Conservation (phyloP, 371 early-diverging fungal genomes). For the Lichtheimia ornata region DNA sequence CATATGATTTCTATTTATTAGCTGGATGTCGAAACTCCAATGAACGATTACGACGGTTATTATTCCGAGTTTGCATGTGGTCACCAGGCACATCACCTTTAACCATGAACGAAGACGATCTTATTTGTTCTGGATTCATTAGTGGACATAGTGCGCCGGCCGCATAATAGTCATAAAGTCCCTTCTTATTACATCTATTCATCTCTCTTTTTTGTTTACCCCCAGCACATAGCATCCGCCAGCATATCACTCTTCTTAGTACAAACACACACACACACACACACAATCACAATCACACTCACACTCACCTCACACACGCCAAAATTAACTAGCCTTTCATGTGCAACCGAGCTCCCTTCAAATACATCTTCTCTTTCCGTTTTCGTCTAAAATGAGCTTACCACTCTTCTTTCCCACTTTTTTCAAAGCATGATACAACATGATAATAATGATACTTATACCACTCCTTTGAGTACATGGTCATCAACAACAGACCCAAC, state of each 20-base stretch:
- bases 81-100: constrained; percentile 30
- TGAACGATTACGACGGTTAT: constrained; percentile 51
- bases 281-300: neutral
- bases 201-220: no score
- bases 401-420: neutral
- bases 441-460: neutral
- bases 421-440: neutral
- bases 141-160: constrained; percentile 55
- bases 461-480: no score
- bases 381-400: constrained; percentile 1
- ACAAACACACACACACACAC: neutral
- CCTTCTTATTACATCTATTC: neutral
- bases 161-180: constrained; percentile 29
- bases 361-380: neutral
- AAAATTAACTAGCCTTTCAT: no score
- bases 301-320: no score
- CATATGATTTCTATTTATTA: constrained; percentile 7
- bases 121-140: constrained; percentile 41
- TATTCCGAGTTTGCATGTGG: constrained; percentile 49
- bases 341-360: no score
- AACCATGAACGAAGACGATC: constrained; percentile 31
- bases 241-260: neutral
- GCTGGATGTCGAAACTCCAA: constrained; percentile 60
- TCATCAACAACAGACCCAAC: neutral
- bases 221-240: no score